phyloP scores from a whole-genome alignment of 2,329 filamentous ascomycete species.

The Phialophora macrospora region DNA sequence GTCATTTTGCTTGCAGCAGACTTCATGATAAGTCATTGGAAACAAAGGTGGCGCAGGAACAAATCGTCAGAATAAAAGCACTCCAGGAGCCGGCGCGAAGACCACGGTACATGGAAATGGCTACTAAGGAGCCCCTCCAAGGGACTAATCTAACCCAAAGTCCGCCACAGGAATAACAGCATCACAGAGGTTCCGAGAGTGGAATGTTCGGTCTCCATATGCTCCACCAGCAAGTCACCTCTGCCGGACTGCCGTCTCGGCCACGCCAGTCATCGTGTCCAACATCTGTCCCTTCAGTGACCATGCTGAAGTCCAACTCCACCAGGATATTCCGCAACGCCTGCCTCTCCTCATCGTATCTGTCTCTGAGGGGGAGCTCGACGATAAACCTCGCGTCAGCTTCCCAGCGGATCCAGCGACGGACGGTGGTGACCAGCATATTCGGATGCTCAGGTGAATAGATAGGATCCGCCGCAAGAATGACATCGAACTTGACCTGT shows the following conservation, averaged over 20 bases:
- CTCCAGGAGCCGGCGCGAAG: not conserved
- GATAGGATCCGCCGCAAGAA: conserved; percentile 83
- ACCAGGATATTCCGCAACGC: conserved; percentile 68
- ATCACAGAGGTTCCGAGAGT: not conserved
- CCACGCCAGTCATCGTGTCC: conserved; percentile 56
- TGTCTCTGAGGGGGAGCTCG: conserved; percentile 79
- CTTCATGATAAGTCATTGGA: not conserved
- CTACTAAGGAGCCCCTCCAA: not conserved
- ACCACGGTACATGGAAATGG: not conserved
- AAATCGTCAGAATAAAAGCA: not conserved
- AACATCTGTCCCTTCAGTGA: conserved; percentile 57
- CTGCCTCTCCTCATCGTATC: conserved; percentile 65
- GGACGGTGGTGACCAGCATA: conserved; percentile 73
- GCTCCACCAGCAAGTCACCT: conserved; percentile 56
- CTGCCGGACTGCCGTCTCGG: conserved; percentile 48
- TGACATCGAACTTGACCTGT: conserved; percentile 60
- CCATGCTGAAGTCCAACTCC: conserved; percentile 53
- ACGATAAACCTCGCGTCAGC: conserved; percentile 69
- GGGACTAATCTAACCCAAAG: not conserved
- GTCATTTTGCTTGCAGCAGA: not conserved
- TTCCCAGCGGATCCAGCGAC: conserved; percentile 65
- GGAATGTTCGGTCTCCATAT: conserved; percentile 44
- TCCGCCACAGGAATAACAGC: not conserved
- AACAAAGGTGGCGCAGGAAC: not conserved
- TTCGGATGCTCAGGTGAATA: conserved; percentile 83